Conservation (phyloP, 331 rosid species). For the Rhamnella rubrinervis region DNA sequence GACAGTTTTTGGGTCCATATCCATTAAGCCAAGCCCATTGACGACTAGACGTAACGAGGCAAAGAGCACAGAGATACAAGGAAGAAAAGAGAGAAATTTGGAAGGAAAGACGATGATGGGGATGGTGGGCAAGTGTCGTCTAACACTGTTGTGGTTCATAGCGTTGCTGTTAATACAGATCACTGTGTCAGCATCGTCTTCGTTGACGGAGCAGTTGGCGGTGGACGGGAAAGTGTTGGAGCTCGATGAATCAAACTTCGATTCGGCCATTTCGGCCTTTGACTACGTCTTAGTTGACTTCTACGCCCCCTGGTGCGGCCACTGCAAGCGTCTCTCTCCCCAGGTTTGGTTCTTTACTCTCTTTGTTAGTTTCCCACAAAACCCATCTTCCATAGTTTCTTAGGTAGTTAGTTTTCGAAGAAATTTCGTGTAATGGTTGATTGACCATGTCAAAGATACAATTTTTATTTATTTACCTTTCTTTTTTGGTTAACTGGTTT, state of each 20-base stretch:
- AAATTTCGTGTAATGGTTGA: neutral
- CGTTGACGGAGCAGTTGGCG: slow-evolving; percentile 16
- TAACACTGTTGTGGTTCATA: neutral
- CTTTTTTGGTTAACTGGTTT: neutral
- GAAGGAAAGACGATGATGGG: neutral
- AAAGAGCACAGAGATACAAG: neutral
- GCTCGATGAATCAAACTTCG: slow-evolving; percentile 59
- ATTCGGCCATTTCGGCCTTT: slow-evolving; percentile 48
- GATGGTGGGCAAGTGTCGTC: neutral
- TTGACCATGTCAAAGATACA: neutral
- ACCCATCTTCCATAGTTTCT: neutral
- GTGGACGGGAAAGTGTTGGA: slow-evolving; percentile 57
- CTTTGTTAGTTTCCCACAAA: neutral
- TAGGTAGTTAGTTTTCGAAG: neutral
- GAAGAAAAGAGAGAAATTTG: neutral
- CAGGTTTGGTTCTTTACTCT: slow-evolving; percentile 30
- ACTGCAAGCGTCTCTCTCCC: slow-evolving; percentile 66
- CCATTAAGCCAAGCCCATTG: too few relatives aligned
- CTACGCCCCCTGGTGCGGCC: slow-evolving; percentile 70
- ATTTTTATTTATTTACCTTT: neutral
- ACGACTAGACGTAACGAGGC: too few relatives aligned
- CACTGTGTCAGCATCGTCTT: neutral
- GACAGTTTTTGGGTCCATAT: too few relatives aligned
- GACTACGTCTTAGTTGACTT: slow-evolving; percentile 51
- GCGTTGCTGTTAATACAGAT: neutral